Evolutionary conservation across 1,284 basidiomycete genomes (phyloP), one percentile per base, ranked within the genome.

Genomic region (Boletus austroedulis): DNA sequence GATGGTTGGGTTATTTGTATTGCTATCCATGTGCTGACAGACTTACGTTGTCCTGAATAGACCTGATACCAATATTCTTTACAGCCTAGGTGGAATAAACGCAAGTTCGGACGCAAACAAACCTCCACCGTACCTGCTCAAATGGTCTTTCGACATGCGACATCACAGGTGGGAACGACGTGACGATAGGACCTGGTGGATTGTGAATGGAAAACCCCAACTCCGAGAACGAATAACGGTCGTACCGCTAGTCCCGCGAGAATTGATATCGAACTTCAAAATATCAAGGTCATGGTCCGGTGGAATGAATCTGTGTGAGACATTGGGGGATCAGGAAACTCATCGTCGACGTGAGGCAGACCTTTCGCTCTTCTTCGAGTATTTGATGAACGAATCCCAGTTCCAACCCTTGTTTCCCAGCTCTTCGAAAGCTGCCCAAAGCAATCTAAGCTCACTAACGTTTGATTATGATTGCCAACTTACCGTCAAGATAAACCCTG

Each of bases 281-380:
- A 50, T 19, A 24, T 55, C 54, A 24, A 34, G 54, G 23, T 44
- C 47, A 24, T 55, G 47, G 24, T 50, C 47, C 14, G 47, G 47
- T 23, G 24, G 38, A 34, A 55, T 36, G 40, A 55, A 50, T 31
- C 54, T 55, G 29, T 11, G 26, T 2, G 31, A 28, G 19, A 34
- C 23, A 40, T 55, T 21, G 50, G 8, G 14, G 32, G 43, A 40
- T 5, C 32, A 6, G 14, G 5, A 9, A n/a, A 32, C 17, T 1
- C 21, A 2, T 41, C 11, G 2, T 15, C 10, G 15, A n/a, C 34
- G 29, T 24, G 10, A 23, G n/a, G 14, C 19, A 26, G 23, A 55
- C 54, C 54, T 55, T 31, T 55, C 47, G 54, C 54, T 55, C 50
- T 40, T 43, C 40, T 55, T 55, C 29, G 47, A 55, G 24, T 55